phyloP scores from a whole-genome alignment of 2,329 filamentous ascomycete species.

The Grosmannia huntii region DNA sequence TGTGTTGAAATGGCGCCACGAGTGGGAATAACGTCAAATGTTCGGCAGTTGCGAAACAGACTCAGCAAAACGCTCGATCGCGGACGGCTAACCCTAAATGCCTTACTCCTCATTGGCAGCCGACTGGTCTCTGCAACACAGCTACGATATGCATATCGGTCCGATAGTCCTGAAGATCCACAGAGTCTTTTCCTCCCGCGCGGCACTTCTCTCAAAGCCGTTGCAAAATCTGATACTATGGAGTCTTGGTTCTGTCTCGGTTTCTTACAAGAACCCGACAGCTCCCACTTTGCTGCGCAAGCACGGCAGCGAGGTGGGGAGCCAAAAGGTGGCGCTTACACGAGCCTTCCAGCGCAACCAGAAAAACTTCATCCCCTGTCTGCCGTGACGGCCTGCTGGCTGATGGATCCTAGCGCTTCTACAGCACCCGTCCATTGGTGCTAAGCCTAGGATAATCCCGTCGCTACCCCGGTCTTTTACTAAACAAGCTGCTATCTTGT shows the following conservation, averaged over 20 bases:
- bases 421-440: neutral
- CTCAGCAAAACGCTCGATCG: neutral
- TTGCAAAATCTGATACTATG: too few species aligned
- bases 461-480: neutral
- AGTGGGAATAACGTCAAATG: neutral
- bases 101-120: neutral
- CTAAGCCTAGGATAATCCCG: neutral
- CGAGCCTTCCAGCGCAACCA: neutral
- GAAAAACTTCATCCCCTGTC: neutral
- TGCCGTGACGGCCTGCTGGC: neutral
- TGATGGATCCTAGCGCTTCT: neutral
- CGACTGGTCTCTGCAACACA: neutral
- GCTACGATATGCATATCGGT: neutral
- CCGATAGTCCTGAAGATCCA: neutral
- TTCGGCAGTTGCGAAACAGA: neutral
- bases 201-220: neutral
- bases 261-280: neutral
- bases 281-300: neutral
- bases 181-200: neutral
- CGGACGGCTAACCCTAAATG: neutral
- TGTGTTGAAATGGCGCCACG: too few species aligned
- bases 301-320: neutral
- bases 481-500: neutral
- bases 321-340: neutral
- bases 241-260: neutral